Percentiles rank a stretch among this genome's conserved stretches.
Conservation (phyloP, 1,139 yeast genomes). For the Debaryomycetaceae sp. region DNA sequence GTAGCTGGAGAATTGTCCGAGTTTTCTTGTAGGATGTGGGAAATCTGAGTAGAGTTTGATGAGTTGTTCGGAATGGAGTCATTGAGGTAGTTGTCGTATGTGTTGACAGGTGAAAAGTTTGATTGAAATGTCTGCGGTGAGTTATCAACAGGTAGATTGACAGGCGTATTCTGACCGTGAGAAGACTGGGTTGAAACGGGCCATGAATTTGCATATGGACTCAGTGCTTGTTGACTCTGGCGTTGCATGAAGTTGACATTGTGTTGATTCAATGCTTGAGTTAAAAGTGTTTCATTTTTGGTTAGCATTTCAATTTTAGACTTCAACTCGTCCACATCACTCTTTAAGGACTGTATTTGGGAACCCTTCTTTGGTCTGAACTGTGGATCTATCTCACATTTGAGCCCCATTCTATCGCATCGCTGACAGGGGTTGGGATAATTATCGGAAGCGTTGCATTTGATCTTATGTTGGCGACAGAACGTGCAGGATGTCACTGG, state of each 20-base stretch:
- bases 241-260: conserved; percentile 30
- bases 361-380: conserved; percentile 91
- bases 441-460: conserved; percentile 84
- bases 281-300: conserved; percentile 63
- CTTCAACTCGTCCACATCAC: conserved; percentile 79
- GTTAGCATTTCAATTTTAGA: conserved; percentile 74
- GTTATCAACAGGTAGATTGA: conserved; percentile 6
- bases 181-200: not conserved
- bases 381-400: conserved; percentile 87
- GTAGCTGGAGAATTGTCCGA: conserved; percentile 24
- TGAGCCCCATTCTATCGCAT: conserved; percentile 74
- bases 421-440: conserved; percentile 81
- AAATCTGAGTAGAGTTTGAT: conserved; percentile 2
- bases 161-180: conserved; percentile 9
- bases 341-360: conserved; percentile 77
- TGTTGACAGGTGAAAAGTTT: conserved; percentile 1
- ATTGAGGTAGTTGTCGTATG: conserved; percentile 3
- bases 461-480: conserved; percentile 91
- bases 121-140: conserved; percentile 8
- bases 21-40: conserved; percentile 20
- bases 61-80: conserved; percentile 6
- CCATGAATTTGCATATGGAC: conserved; percentile 5
- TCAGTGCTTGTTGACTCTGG: conserved; percentile 7
- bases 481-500: conserved; percentile 93
- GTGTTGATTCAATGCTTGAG: conserved; percentile 56